Evolutionary conservation across 1,284 basidiomycete species (phyloP).

Genomic region (Ustilago crameri): DNA sequence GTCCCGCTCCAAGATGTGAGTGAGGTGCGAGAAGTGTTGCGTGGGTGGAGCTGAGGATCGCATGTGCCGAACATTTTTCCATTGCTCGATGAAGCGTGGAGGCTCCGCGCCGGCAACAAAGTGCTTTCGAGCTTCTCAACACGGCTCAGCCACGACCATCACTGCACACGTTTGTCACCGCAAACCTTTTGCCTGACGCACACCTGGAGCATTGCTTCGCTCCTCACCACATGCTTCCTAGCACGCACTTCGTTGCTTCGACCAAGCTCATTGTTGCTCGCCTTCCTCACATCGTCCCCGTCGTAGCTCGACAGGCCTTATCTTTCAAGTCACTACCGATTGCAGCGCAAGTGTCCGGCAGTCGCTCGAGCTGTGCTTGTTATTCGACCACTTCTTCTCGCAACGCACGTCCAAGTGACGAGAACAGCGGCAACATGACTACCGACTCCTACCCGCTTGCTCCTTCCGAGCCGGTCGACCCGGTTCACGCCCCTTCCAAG

Average conservation of each 20-base stretch:
- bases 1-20: slow-evolving; percentile 2
- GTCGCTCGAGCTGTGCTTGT: slow-evolving; percentile 2
- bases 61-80: not conserved
- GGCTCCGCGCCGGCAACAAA: not conserved
- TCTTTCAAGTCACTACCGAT: not conserved
- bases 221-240: slow-evolving; percentile 24
- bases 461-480: slow-evolving; percentile 42
- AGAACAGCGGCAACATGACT: slow-evolving; percentile 20
- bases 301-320: not conserved
- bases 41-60: not conserved
- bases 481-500: slow-evolving; percentile 31
- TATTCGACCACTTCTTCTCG: slow-evolving; percentile 10
- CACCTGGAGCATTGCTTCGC: slow-evolving; percentile 2
- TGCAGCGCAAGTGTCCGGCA: not conserved
- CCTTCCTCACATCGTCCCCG: slow-evolving; percentile 11
- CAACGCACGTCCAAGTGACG: slow-evolving; percentile 3
- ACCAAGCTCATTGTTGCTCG: slow-evolving; percentile 5
- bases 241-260: slow-evolving; percentile 11
- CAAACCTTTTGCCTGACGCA: not conserved
- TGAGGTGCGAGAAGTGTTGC: not conserved
- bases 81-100: not conserved
- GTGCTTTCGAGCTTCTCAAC: not conserved
- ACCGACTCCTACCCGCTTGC: slow-evolving; percentile 28
- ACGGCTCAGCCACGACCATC: not conserved
- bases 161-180: not conserved